Conservation (phyloP, 176 grass and related monocot species). For the Lolium rigidum region DNA sequence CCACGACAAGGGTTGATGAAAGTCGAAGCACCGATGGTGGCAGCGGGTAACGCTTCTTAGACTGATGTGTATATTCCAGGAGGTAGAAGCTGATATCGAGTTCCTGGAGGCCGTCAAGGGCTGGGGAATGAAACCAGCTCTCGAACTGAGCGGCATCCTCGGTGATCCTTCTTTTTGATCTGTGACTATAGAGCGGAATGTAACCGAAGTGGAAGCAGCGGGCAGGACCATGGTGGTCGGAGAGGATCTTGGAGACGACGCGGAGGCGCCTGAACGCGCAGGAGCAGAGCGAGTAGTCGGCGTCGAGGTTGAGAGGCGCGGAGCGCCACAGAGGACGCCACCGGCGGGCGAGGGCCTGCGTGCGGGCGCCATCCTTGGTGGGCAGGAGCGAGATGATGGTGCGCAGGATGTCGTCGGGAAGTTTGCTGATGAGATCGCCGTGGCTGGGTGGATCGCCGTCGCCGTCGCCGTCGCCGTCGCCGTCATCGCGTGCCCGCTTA, state of each 20-base stretch:
- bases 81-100: neutral
- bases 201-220: neutral
- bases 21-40: too few relatives aligned
- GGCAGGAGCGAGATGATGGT: neutral
- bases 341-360: neutral
- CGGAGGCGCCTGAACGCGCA: neutral
- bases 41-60: too few relatives aligned
- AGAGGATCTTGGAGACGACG: neutral
- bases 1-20: too few relatives aligned
- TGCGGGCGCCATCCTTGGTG: neutral
- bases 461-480: neutral
- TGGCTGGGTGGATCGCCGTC: neutral
- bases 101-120: neutral
- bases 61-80: neutral
- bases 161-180: neutral
- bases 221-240: neutral
- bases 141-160: neutral
- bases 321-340: neutral
- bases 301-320: neutral
- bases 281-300: neutral
- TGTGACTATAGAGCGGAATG: accelerated
- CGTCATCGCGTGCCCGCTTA: neutral
- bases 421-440: slow-evolving; percentile 6
- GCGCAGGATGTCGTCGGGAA: neutral
- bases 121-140: neutral